Base-by-base conservation (phyloP, 2,329 filamentous ascomycete genomes). In the Hypoxylon sp. region DNA sequence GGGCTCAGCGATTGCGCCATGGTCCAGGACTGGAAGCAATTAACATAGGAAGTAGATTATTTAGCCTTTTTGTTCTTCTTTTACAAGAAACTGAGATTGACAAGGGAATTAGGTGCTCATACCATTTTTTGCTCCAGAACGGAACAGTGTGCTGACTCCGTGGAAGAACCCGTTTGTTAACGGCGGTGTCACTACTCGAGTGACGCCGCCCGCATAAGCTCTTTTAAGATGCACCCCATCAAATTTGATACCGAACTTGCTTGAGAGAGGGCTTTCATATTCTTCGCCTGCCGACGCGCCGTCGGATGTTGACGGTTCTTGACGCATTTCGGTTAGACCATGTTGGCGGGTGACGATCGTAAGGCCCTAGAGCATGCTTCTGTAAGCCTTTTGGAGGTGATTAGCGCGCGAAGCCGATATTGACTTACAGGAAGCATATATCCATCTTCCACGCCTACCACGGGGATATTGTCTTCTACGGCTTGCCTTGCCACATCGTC, bases 251-350 rank as follows among this genome's bases (percentile, higher is more conserved):
- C 70, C 70, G 37, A 66, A 65, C 4, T 51, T 65, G 29, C 64
- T 68, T 24, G 61, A 67, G 3, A 66, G 19, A 3, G 70, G 70
- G 3, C 22, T 64, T n/a, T 53, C 54, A 33, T 66, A 70, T 39
- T 59, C 55, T 4, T 68, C 67, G 33, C 65, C 70, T 42, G 59
- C 17, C 11, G 67, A 68, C 24, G 48, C 26, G 19, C 68, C 70
- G 19, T 72, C 70, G 3, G 65, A 47, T 5, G 70, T 71, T 22
- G 70, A 70, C 24, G 70, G 70, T 42, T 72, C 70, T 53, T 72
- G 68, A 9, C 59, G 68, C 68, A 67, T 66, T 56, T 68, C 65
- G 11, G 44, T 33, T 33, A 65, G 6, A 48, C 67, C 75, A 65
- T 76, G 57, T 1, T 72, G 67, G 11, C 48, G 65, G 2, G 64